Percentiles rank a stretch among this genome's conserved stretches.
phyloP scores from a whole-genome alignment of 1,284 basidiomycete genomes.

The Naganishia cerealis region DNA sequence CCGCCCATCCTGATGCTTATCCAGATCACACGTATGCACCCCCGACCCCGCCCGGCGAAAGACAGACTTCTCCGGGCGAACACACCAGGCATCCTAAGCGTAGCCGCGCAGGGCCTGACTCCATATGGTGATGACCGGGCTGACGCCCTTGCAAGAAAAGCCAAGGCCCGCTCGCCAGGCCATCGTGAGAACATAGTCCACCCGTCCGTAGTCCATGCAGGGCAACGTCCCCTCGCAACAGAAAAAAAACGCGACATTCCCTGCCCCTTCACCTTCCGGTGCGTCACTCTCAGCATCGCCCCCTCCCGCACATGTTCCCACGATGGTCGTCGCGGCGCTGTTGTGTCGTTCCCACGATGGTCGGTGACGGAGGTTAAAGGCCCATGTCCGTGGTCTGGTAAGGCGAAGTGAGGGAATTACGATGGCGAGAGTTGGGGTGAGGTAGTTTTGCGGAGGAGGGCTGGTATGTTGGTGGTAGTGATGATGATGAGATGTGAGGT shows the following conservation, averaged over 20 bases:
- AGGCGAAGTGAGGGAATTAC: not conserved
- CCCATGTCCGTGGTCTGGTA: not conserved
- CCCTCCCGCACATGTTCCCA: not conserved
- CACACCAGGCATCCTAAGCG: no score
- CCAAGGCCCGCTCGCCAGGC: not conserved
- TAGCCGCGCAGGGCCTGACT: not conserved
- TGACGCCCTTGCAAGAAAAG: not conserved
- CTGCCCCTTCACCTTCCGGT: not conserved
- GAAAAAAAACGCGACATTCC: conserved; percentile 27
- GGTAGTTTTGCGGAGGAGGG: not conserved
- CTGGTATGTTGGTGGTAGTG: not conserved
- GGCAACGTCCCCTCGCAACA: not conserved
- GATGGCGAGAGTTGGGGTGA: not conserved
- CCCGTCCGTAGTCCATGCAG: not conserved
- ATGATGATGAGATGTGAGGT: not conserved
- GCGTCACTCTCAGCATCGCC: not conserved
- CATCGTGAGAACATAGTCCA: not conserved
- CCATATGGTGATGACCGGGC: not conserved
- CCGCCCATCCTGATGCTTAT: no score
- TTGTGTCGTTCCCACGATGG: no score
- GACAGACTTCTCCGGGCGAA: no score
- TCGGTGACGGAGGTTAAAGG: not conserved
- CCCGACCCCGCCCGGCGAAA: no score
- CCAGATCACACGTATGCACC: no score
- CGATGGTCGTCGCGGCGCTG: not conserved